Base-by-base conservation (phyloP, 1,139 yeast genomes). In the Eremothecium coryli region DNA sequence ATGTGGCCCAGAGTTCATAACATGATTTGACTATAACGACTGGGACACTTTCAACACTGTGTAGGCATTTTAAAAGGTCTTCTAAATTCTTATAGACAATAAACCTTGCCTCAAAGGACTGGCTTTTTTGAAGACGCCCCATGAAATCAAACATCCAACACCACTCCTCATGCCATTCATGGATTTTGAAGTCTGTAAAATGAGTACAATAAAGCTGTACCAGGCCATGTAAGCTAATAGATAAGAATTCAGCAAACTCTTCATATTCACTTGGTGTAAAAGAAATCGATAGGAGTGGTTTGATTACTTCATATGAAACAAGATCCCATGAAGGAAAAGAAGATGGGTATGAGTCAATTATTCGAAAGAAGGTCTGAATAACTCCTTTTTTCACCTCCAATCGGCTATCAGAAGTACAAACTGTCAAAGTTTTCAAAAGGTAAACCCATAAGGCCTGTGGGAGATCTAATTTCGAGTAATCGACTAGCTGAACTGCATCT, bases 381-480 rank as follows among this genome's bases (percentile, higher is more conserved):
- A 95, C 77, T 2, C 95, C 95, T 50, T 85, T 85, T 43, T 93
- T 68, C 1, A 88, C 95, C 46, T 85, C 94, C 1, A 80, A 72
- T 38, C 95, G 68, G 1, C 66, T 46, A 46, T 82, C 93, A 20
- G 62, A 54, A 0, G 86, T 71, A 18, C 85, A 68, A 17, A 67
- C 67, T 0, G 86, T 76, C 26, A 88, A 60, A 25, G 74, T 67
- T 7, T 70, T 65, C 29, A 85, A 58, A 23, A 82, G 62, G 44
- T 80, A 77, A 23, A 81, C 61, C 76, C 93, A 82, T 30, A 84
- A 58, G 1, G 61, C 56, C 33, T 50, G 48, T 9, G 46, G 49
- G 17, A 43, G 28, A 13, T 43, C 45, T 3, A 26, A 4, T 22
- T 30, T 28, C 12, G 26, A 23, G 12, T 29, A 15, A 5, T 29